Base-by-base conservation (phyloP, 495 filamentous ascomycete genomes). In the Filosporella fistucella region DNA sequence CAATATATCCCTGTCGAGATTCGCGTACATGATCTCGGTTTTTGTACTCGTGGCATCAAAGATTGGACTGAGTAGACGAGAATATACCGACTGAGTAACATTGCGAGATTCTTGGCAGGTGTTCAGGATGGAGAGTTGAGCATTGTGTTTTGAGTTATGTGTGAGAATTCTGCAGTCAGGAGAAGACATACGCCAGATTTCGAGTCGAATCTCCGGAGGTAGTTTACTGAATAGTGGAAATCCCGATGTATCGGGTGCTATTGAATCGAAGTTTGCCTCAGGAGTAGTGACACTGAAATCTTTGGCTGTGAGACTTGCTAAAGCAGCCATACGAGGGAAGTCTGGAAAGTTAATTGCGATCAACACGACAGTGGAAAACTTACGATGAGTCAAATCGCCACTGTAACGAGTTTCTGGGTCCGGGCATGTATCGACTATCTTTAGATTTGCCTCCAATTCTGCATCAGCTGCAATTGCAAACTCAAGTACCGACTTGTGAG, bases 201-300 rank as follows among this genome's bases (percentile, higher is more conserved):
- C n/a, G 1, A 38, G 47, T 14, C 47, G 47, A 17, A 51, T 34
- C 30, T 51, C 47, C 8, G 38, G 1, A 10, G 47, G 47, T 26
- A 51, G 32, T 10, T 17, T 10, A 4, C 20, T 30, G 32, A 51
- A 51, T 1, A n/a, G 10, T 12, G 32, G 21, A 25, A 51, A 51
- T 20, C 10, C 26, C 10, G 20, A 36, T 20, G 8, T 16, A n/a
- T 20, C 24, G 2, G 8, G 4, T 9, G 13, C 14, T 18, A 4
- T 41, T 34, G 14, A 3, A 6, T 21, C 8, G 13, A 2, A 23
- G 18, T 25, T 5, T 26, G 22, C 6, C 13, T 26, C 39, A 20
- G 37, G 5, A 4, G 5, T 40, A 25, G 22, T 2, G 23, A 35
- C 13, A 14, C 18, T 16, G 5, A 14, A 12, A 4, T 35, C 13